These are phyloP conservation scores for Trichophaea hybrida DNA, from an alignment of 2,329 filamentous ascomycete genomes.

Conservation along the genomic window DNA sequence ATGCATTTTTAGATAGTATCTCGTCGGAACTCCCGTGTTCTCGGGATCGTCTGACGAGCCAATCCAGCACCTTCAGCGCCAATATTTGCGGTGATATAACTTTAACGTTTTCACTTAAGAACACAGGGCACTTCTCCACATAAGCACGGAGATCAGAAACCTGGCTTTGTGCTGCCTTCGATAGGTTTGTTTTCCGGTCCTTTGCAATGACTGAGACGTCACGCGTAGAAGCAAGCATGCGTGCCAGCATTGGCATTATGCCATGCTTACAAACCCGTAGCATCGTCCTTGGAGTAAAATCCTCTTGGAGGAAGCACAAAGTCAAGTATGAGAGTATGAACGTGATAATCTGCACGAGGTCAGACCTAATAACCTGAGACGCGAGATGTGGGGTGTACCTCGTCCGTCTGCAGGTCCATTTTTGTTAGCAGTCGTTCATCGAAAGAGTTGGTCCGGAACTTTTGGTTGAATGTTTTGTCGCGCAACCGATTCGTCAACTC, in stretches of 20 bases:
- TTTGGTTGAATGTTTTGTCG: conserved; percentile 48
- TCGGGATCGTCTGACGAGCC: conserved; percentile 32
- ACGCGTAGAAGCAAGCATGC: conserved; percentile 39
- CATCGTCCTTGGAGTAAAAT: conserved; percentile 46
- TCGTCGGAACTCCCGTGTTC: conserved; percentile 31
- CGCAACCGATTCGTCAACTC: conserved; percentile 47
- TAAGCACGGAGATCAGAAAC: conserved; percentile 18
- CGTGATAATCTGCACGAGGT: conserved; percentile 38
- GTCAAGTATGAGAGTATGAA: conserved; percentile 52
- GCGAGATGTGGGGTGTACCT: conserved; percentile 9
- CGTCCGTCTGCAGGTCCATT: conserved; percentile 45
- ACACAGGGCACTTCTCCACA: conserved; percentile 30
- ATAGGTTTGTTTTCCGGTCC: conserved; percentile 54
- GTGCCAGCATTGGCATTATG: conserved; percentile 41
- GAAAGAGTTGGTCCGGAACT: conserved; percentile 60
- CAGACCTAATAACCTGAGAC: conserved; percentile 15
- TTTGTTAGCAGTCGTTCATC: conserved; percentile 53
- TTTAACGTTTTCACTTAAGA: conserved; percentile 29
- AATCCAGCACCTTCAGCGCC: conserved; percentile 34
- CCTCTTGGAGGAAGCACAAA: conserved; percentile 46
- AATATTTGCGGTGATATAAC: conserved; percentile 34
- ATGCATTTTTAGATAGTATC: conserved; percentile 28
- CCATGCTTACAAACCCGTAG: conserved; percentile 43
- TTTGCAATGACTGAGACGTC: conserved; percentile 48
- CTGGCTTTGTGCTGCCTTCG: conserved; percentile 43